A percentile compares a stretch with the other conserved stretches of the same genome.
phyloP scores from a whole-genome alignment of 2,329 filamentous ascomycete species.

The Aspergillus fumigatiaffinis region DNA sequence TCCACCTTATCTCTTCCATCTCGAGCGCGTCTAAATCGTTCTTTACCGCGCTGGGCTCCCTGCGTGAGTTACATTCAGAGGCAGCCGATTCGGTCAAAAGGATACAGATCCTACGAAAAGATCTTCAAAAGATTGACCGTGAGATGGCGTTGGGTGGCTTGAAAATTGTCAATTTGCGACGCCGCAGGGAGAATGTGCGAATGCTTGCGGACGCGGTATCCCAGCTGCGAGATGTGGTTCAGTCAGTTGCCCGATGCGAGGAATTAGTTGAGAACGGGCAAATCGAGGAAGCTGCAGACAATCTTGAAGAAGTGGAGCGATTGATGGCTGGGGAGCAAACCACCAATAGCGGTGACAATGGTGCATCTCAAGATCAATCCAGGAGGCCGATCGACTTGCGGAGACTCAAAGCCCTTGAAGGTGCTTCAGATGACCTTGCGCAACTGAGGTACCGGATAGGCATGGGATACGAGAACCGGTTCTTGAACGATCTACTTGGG shows the following conservation, averaged over 20 bases:
- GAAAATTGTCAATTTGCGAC: slow-evolving; percentile 77
- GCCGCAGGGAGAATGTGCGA: slow-evolving; percentile 76
- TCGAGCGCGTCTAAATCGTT: slow-evolving; percentile 94
- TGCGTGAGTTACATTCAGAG: slow-evolving; percentile 87
- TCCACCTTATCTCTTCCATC: slow-evolving; percentile 93
- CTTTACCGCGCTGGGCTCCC: slow-evolving; percentile 85
- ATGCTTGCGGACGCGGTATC: slow-evolving; percentile 77
- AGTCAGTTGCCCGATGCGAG: slow-evolving; percentile 72
- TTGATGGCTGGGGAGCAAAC: slow-evolving; percentile 70
- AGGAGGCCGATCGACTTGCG: slow-evolving; percentile 64
- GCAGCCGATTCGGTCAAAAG: slow-evolving; percentile 84
- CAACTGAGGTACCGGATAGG: slow-evolving; percentile 77
- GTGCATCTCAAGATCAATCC: slow-evolving; percentile 24
- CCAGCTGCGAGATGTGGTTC: slow-evolving; percentile 75
- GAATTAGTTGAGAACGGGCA: slow-evolving; percentile 77
- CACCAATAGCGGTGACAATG: slow-evolving; percentile 24
- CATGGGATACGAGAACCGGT: slow-evolving; percentile 77
- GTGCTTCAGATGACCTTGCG: slow-evolving; percentile 71
- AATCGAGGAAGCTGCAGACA: slow-evolving; percentile 72
- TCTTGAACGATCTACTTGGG: slow-evolving; percentile 70
- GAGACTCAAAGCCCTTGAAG: slow-evolving; percentile 72
- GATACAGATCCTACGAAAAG: slow-evolving; percentile 75
- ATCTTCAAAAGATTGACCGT: slow-evolving; percentile 74
- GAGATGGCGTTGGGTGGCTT: slow-evolving; percentile 84
- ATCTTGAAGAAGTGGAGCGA: slow-evolving; percentile 72